Conservation (phyloP, 225 moss, liverwort and hornwort genomes). For the Polytrichum formosum region DNA sequence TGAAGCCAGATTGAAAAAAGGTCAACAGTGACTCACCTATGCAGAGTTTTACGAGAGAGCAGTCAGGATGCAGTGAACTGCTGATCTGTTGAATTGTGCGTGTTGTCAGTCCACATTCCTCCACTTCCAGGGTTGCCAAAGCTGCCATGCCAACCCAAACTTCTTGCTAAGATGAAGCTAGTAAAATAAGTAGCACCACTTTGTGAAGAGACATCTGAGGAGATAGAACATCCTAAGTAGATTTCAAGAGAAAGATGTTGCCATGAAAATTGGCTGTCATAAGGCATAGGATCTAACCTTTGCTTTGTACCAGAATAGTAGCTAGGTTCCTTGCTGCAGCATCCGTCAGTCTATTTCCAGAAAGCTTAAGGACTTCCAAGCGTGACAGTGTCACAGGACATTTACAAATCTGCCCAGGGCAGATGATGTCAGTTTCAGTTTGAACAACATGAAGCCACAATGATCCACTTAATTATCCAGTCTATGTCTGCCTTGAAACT, state of each 20-base stretch:
- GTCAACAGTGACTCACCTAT: constrained; percentile 61
- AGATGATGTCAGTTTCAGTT: constrained; percentile 4
- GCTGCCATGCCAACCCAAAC: constrained; percentile 52
- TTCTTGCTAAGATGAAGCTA: constrained; percentile 3
- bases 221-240: no score
- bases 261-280: background rate
- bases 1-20: no score
- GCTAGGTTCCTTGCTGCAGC: constrained; percentile 84
- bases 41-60: constrained; percentile 75
- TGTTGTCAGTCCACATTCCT: constrained; percentile 81
- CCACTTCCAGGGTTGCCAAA: constrained; percentile 77
- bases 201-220: background rate
- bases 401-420: constrained; percentile 65
- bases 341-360: constrained; percentile 89
- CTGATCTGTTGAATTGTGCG: constrained; percentile 70
- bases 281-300: constrained; percentile 34
- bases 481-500: no score
- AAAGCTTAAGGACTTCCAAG: constrained; percentile 87
- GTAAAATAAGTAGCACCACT: background rate
- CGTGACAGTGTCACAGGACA: constrained; percentile 87
- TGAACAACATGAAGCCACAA: background rate
- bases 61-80: constrained; percentile 61
- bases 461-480: no score
- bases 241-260: no score
- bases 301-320: constrained; percentile 58